A percentile compares a stretch with the other conserved stretches of the same genome.
phyloP scores from a whole-genome alignment of 331 rosid genomes.

The Saraca asoca region DNA sequence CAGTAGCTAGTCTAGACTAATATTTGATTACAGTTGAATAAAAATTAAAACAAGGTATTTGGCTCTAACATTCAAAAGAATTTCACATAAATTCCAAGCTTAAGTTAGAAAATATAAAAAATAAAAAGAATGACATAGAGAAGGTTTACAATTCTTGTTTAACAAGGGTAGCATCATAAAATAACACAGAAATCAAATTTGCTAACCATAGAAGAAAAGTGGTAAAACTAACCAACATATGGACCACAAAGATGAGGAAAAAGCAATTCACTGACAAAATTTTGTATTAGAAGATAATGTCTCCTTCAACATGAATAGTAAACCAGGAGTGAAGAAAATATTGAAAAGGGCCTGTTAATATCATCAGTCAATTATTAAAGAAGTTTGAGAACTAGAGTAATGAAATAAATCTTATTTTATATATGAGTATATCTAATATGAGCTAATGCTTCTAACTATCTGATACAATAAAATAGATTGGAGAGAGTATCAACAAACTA shows the following conservation, averaged over 20 bases:
- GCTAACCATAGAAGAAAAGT: neutral
- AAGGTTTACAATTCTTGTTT: neutral
- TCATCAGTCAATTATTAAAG: neutral
- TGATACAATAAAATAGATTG: neutral
- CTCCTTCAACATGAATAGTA: neutral
- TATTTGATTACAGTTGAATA: no score
- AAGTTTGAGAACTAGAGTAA: neutral
- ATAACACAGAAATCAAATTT: neutral
- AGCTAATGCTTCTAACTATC: neutral
- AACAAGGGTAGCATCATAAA: neutral
- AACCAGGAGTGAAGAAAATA: neutral
- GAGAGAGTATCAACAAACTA: conserved; percentile 1
- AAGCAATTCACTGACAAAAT: neutral
- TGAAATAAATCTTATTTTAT: neutral
- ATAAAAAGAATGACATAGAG: neutral
- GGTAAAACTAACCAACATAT: neutral
- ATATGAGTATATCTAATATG: neutral
- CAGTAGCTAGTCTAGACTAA: no score
- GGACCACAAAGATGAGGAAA: neutral
- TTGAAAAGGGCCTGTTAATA: neutral
- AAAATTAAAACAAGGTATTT: neutral
- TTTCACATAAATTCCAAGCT: no score
- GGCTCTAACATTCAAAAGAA: neutral
- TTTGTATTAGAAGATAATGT: neutral
- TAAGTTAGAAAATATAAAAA: no score